A percentile compares a stretch with the other conserved stretches of the same genome.
These are phyloP conservation scores for Venturia effusa DNA, from an alignment of 2,329 filamentous ascomycete species.

Conservation along the genomic window DNA sequence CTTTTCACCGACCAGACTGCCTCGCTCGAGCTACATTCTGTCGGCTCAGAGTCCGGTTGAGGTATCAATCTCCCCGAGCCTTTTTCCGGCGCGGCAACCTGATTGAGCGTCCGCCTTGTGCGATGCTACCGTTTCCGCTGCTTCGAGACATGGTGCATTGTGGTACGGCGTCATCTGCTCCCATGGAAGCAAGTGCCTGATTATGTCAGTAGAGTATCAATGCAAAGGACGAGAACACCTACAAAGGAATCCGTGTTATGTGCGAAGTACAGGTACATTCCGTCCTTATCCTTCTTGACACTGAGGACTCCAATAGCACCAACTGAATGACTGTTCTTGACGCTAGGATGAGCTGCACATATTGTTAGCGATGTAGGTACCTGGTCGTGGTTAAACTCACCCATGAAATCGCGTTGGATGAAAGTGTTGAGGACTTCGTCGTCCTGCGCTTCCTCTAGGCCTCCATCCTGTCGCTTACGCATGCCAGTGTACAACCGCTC, in stretches of 20 bases:
- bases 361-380: constrained; percentile 12
- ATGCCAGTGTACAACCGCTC: constrained; percentile 69
- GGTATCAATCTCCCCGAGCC: neutral
- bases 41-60: neutral
- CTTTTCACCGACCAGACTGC: neutral
- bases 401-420: constrained; percentile 84
- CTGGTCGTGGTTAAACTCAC: constrained; percentile 24
- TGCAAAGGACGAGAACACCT: neutral
- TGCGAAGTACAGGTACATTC: constrained; percentile 80
- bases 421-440: constrained; percentile 67
- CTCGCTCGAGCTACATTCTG: neutral
- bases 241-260: constrained; percentile 82
- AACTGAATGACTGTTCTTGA: constrained; percentile 65
- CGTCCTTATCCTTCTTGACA: constrained; percentile 70
- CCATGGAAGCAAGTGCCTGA: constrained; percentile 76
- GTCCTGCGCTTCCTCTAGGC: constrained; percentile 38
- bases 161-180: constrained; percentile 62
- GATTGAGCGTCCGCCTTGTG: constrained; percentile 30
- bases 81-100: neutral
- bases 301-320: constrained; percentile 85
- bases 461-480: constrained; percentile 48
- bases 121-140: constrained; percentile 39
- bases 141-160: constrained; percentile 81
- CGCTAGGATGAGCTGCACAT: constrained; percentile 58
- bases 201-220: constrained; percentile 8